Percentiles rank a stretch among this genome's conserved stretches.
These are phyloP conservation scores for Dactylellina haptotyla DNA, from an alignment of 2,329 filamentous ascomycete species.

Conservation along the genomic window DNA sequence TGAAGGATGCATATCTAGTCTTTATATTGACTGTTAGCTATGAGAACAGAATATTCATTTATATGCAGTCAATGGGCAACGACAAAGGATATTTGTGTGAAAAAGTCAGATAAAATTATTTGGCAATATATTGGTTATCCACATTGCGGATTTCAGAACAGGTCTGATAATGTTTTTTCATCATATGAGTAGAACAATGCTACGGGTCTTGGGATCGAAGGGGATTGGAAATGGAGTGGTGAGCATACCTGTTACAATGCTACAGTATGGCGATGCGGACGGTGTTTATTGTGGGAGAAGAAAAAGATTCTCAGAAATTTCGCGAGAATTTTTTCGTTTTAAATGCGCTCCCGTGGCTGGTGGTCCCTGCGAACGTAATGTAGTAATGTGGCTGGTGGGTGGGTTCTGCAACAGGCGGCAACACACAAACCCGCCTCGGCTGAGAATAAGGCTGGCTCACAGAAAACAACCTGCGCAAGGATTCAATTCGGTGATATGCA, in stretches of 20 bases:
- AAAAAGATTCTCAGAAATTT: neutral
- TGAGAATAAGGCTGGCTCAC: too few species aligned
- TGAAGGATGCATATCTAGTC: neutral
- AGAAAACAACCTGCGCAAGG: too few species aligned
- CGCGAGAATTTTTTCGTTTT: constrained; percentile 15
- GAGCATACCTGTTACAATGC: constrained; percentile 12
- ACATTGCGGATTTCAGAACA: constrained; percentile 54
- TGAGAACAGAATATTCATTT: constrained; percentile 3
- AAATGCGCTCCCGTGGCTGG: too few species aligned
- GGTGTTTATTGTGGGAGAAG: constrained; percentile 1
- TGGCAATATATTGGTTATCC: constrained; percentile 55
- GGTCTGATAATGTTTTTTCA: constrained; percentile 54
- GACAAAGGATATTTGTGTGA: neutral
- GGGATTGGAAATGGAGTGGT: neutral
- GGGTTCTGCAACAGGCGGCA: constrained; percentile 15
- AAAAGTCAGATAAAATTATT: constrained; percentile 48
- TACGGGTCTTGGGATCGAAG: neutral
- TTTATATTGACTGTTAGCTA: constrained; percentile 22
- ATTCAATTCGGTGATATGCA: too few species aligned
- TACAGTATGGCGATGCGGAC: neutral
- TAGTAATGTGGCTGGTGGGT: too few species aligned
- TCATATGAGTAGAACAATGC: too few species aligned
- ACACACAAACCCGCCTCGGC: too few species aligned
- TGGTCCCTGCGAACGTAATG: too few species aligned
- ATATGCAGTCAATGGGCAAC: neutral